Percentiles rank a stretch among this genome's conserved stretches.
These are phyloP conservation scores for Oenanthe sinensis DNA, from an alignment of 129 eudicot genomes.

Conservation along the genomic window DNA sequence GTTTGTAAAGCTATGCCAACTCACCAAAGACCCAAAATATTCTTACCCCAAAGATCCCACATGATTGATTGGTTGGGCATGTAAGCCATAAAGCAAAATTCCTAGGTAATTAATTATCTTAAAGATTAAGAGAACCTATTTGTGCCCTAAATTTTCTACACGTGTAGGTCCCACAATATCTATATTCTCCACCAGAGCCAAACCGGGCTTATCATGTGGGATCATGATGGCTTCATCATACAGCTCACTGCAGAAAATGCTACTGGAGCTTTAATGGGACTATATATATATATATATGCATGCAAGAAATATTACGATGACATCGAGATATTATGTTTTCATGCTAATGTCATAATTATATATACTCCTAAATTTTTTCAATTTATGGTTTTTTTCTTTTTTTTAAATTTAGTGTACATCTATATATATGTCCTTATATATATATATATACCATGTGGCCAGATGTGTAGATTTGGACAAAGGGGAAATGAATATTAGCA, in stretches of 20 bases:
- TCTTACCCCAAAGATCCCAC: not conserved
- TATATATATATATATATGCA: too few relatives aligned
- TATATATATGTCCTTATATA: too few relatives aligned
- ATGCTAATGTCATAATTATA: too few relatives aligned
- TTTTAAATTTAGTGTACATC: too few relatives aligned
- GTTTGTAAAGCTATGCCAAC: not conserved
- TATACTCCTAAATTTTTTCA: too few relatives aligned
- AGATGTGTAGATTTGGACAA: not conserved
- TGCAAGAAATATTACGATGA: too few relatives aligned
- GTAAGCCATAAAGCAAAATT: not conserved
- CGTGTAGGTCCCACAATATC: not conserved
- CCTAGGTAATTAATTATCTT: not conserved
- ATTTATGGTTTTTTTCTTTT: too few relatives aligned
- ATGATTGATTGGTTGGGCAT: slow-evolving; percentile 2
- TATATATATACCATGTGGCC: not conserved
- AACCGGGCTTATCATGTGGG: not conserved
- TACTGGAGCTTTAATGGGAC: too few relatives aligned
- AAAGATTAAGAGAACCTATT: not conserved
- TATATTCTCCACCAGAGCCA: not conserved
- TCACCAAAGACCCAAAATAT: not conserved
- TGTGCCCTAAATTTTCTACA: not conserved
- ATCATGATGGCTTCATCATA: too few relatives aligned
- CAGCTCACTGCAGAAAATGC: too few relatives aligned
- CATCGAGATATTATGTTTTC: too few relatives aligned
- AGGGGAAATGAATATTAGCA: not conserved